Evolutionary conservation across 495 filamentous ascomycete genomes (phyloP).

Genomic region (Immersiella caudata): DNA sequence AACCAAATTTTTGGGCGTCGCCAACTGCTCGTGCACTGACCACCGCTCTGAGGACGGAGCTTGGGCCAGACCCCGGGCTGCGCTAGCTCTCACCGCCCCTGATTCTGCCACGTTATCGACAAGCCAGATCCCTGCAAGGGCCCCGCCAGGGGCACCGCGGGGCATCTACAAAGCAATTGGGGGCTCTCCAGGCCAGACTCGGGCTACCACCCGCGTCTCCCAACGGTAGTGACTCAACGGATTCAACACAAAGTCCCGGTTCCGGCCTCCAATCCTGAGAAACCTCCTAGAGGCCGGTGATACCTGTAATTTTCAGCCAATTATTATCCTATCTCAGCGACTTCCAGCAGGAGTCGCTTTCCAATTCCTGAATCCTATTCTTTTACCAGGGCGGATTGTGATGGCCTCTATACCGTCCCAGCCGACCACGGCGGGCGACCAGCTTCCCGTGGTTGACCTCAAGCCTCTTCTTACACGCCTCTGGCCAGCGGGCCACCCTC

Average conservation of each 20-base stretch:
- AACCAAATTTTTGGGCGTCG: constrained; percentile 39
- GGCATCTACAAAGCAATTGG: constrained; percentile 24
- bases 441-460: constrained; percentile 61
- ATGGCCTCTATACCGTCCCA: constrained; percentile 17
- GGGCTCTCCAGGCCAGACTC: constrained; percentile 11
- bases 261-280: background rate
- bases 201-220: constrained; percentile 14
- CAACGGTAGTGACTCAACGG: constrained; percentile 1
- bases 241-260: background rate
- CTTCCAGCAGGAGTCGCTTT: background rate
- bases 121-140: constrained; percentile 26
- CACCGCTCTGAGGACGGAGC: background rate
- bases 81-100: constrained; percentile 27
- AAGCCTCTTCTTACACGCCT: constrained; percentile 78
- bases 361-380: background rate
- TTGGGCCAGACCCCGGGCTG: background rate
- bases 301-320: background rate
- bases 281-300: no score
- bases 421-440: constrained; percentile 17
- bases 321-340: background rate
- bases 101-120: constrained; percentile 29
- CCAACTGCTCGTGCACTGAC: constrained; percentile 21
- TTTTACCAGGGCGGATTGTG: background rate
- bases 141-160: constrained; percentile 32
- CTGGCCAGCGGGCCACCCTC: constrained; percentile 56